Base-by-base conservation (phyloP, 148 eudicot species). In the Fagopyrum esculentum region DNA sequence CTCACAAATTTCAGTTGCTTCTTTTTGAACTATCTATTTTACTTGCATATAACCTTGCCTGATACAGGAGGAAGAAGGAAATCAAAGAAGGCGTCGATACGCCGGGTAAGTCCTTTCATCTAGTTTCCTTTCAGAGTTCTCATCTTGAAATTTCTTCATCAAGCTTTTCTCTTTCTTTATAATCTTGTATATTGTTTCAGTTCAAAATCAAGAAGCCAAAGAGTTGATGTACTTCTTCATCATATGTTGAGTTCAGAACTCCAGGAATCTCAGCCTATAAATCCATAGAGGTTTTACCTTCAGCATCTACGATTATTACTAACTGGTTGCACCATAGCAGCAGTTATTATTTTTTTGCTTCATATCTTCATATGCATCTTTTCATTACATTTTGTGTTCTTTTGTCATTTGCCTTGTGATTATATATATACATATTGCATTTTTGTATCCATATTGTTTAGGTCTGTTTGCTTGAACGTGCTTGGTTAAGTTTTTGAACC, bases 181-280 rank as follows among this genome's bases (percentile, higher is more conserved):
- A 35, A 35, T 35, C 40, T 35, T 35, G 2, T 17, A 54, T 54
- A 5, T 29, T 81, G 73, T 6, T 82, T 76, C 89, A 93, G 98
- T 48, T 69, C 87, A 22, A 93, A 84, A 82, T 78, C 90, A 40
- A 82, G 88, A 77, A 91, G 90, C 77, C 91, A 91, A 82, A 88
- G 97, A 81, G 87, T 93, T 26, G 97, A 93, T 80, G 57, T 75
- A 51, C 89, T 93, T 48, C 95, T 93, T 74, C 98, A 93, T 80
- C 97, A 84, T 75, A 93, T 93, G 84, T 76, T 93, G 81, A 90
- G 93, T 49, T 60, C 95, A 4, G 93, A 91, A 80, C 86, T 93
- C 73, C 77, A 77, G 13, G 77, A 89, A 74, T 78, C 86, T n/a
- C 78, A 81, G 82, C 52, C 78, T 26, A 48, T 74, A 17, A 11